These are phyloP conservation scores for Zymoseptoria tritici DNA, from an alignment of 2,329 filamentous ascomycete genomes.

Conservation along the genomic window DNA sequence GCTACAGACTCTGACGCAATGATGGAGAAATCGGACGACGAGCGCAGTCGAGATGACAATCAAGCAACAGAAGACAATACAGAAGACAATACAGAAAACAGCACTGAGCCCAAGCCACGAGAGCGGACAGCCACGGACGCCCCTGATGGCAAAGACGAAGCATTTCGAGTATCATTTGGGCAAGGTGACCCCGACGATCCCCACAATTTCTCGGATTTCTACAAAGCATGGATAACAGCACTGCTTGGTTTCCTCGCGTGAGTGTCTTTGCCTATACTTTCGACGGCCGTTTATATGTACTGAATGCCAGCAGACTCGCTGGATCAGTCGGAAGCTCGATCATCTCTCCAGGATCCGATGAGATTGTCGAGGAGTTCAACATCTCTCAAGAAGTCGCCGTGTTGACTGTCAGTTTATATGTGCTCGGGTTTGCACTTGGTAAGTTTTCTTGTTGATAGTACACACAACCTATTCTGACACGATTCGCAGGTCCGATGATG, in stretches of 20 bases:
- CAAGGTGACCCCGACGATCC: conserved; percentile 39
- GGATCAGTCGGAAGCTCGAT: conserved; percentile 40
- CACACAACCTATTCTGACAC: background rate
- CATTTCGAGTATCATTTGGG: conserved; percentile 25
- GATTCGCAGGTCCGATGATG: conserved; percentile 2
- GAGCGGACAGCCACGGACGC: conserved; percentile 1
- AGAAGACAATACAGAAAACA: background rate
- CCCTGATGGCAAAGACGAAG: conserved; percentile 1
- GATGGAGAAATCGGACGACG: conserved; percentile 6
- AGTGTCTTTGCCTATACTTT: conserved; percentile 34
- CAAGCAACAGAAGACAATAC: background rate
- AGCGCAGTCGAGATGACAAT: background rate
- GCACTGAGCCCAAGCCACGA: background rate
- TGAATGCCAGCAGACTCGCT: conserved; percentile 1
- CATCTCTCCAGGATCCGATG: conserved; percentile 40
- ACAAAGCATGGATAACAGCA: conserved; percentile 44
- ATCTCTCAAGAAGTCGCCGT: conserved; percentile 41
- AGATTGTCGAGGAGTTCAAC: conserved; percentile 37
- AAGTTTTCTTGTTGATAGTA: conserved; percentile 8
- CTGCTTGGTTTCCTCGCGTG: conserved; percentile 45
- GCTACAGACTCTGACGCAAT: background rate
- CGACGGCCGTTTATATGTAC: background rate
- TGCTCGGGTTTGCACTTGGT: conserved; percentile 39
- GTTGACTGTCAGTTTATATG: conserved; percentile 41
- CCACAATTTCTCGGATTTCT: conserved; percentile 37